Base-by-base conservation (phyloP, 805 yeast genomes). In the Lipomyces kockii region DNA sequence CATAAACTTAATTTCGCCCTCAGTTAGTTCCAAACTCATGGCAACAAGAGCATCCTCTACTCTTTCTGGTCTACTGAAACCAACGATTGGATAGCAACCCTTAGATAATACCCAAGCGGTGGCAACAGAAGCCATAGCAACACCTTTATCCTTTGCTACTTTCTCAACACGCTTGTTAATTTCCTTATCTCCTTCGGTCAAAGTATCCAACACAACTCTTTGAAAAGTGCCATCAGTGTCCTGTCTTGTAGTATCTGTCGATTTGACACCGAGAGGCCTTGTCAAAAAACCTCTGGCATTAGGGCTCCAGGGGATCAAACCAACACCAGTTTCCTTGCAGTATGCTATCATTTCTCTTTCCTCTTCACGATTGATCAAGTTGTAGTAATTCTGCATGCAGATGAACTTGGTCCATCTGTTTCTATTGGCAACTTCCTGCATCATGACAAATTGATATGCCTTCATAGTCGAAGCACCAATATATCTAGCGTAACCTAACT, bases 401-500 rank as follows among this genome's bases (percentile, higher is more conserved):
- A 87, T 80, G 69, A 87, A 87, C 74, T 85, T 86, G 69, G 80
- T 79, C 87, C 87, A 87, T 37, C 82, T 82, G 70, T 83, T 69
- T 71, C 79, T 80, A 61, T 87, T 88, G 2, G 91, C 90, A 66
- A 81, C 76, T 65, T 74, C 77, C 73, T 87, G 90, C 73, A 85
- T 71, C 54, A 69, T 69, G 25, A 81, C 85, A 73, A 87, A 86
- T 70, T 86, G 85, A n/a, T 77, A 75, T 0, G 87, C 83, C 66
- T 78, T 78, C 89, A 87, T 86, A 0, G 87, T 76, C 0, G 89
- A 86, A 1, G 89, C 89, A n/a, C 89, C 89, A 66, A 87, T 80
- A 74, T 86, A 87, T 62, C 88, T 78, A 3, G 80, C 79, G 25
- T 76, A 71, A n/a, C 88, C 88, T 43, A 70, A 63, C 49, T 80